These are phyloP conservation scores for Tulasnella sp. DNA, from an alignment of 768 basidiomycete species.

Conservation along the genomic window DNA sequence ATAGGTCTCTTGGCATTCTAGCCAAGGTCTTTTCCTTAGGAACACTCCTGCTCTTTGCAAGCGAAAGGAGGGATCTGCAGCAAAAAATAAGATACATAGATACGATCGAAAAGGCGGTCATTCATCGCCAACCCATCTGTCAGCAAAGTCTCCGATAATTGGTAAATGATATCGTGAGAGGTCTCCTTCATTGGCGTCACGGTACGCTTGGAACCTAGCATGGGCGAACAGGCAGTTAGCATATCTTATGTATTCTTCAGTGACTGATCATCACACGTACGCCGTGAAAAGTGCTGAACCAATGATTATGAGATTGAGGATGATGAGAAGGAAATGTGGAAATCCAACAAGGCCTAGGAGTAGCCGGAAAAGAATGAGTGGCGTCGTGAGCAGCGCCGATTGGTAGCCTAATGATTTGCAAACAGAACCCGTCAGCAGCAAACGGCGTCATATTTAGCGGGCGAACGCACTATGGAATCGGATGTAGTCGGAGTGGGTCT, in stretches of 20 bases:
- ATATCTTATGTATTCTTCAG: not conserved
- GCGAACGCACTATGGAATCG: slow-evolving; percentile 57
- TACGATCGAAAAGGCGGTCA: slow-evolving; percentile 20
- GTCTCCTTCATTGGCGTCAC: slow-evolving; percentile 41
- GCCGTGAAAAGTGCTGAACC: slow-evolving; percentile 41
- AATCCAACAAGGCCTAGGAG: slow-evolving; percentile 44
- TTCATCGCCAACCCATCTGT: slow-evolving; percentile 59
- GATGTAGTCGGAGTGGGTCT: slow-evolving; percentile 66
- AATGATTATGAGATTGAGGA: slow-evolving; percentile 40
- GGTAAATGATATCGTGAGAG: slow-evolving; percentile 54
- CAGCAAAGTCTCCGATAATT: slow-evolving; percentile 51
- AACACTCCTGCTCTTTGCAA: no score
- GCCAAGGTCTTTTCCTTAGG: no score
- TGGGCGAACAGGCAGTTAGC: slow-evolving; percentile 18
- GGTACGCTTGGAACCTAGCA: slow-evolving; percentile 40
- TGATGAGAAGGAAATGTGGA: slow-evolving; percentile 40
- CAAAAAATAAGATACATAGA: no score
- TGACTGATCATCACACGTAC: slow-evolving; percentile 32
- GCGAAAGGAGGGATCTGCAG: no score
- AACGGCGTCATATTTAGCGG: not conserved
- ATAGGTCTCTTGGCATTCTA: no score
- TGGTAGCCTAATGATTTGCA: slow-evolving; percentile 49
- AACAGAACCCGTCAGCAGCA: not conserved
- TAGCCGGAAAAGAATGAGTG: slow-evolving; percentile 47
- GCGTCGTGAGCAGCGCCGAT: slow-evolving; percentile 59